A percentile compares a stretch with the other conserved stretches of the same genome.
These are phyloP conservation scores for Saccharomycopsis phalli DNA, from an alignment of 1,139 yeast species.

Conservation along the genomic window DNA sequence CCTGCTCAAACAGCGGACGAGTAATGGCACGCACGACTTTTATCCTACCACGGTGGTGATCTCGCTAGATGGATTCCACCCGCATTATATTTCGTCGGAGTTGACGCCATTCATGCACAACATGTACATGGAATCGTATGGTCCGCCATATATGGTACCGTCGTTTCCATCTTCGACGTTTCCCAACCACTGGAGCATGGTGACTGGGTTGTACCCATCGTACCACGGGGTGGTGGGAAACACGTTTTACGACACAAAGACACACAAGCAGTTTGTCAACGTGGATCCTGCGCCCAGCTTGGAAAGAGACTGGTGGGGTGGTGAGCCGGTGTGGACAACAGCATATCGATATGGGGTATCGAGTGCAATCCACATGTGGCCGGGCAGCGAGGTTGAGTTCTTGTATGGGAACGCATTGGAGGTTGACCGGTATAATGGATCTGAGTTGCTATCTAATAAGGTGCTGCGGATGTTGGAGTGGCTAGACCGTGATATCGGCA, in stretches of 20 bases:
- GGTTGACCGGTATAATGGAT: constrained; percentile 55
- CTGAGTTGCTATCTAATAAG: constrained; percentile 53
- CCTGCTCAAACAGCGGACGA: constrained; percentile 19
- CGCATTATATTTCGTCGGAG: constrained; percentile 64
- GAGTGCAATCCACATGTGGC: constrained; percentile 94
- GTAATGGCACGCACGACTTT: constrained; percentile 67
- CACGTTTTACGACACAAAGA: constrained; percentile 59
- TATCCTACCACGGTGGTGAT: constrained; percentile 70
- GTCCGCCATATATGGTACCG: constrained; percentile 80
- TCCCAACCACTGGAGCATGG: constrained; percentile 87
- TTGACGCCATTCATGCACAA: constrained; percentile 65
- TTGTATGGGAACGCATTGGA: constrained; percentile 36
- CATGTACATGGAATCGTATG: constrained; percentile 45
- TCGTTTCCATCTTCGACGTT: constrained; percentile 85
- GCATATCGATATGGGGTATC: constrained; percentile 56
- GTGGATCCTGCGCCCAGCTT: constrained; percentile 51
- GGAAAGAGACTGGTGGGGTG: constrained; percentile 71
- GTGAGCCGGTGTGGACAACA: constrained; percentile 83
- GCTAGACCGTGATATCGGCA: constrained; percentile 45
- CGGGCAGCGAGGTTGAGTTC: constrained; percentile 74
- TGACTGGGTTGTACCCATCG: constrained; percentile 77
- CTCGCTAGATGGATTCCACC: constrained; percentile 86
- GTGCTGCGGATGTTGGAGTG: constrained; percentile 50
- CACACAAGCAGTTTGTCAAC: constrained; percentile 51
- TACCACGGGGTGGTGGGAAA: constrained; percentile 87